Evolutionary conservation across 139 green algal genomes (phyloP), one percentile per base, ranked within the genome.

Genomic region (Ostreobium quekettii): DNA sequence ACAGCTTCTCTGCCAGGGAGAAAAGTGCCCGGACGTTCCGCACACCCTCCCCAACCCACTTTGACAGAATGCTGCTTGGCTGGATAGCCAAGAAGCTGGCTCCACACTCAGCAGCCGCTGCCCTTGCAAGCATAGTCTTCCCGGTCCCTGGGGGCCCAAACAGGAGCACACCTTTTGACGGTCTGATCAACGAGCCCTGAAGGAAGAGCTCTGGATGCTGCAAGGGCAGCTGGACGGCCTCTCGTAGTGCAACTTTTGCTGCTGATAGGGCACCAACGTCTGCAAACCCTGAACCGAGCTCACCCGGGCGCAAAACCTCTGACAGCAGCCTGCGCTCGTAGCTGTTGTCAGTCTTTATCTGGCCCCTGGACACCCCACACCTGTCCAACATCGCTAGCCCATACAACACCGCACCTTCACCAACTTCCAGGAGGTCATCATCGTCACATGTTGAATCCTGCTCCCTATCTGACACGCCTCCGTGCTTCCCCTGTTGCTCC

Each of bases 181-280:
- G 82, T 64, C 80, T 74, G 15, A 79, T 90, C 11, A 90, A 76
- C 8, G 84, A 32, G 29, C 84, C 84, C 7, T 74, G 65, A 28
- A 49, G 67, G 59, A 90, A 91, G 3, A 90, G 84, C 80, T 91
- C 81, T 3, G 84, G 84, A 31, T 82, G 67, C 61, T 83, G 76
- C 61, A 90, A 76, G 24, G 84, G 84, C 68, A 91, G 68, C 67
- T 89, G 87, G 24, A 90, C 83, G 36, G 89, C 67, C 71, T 86
- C 80, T 33, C 80, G 63, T 38, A 88, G 47, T 32, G 68, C 69
- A 15, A 76, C 68, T 65, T 85, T 85, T 15, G 75, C 78, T 36
- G 6, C 37, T 29, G 80, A 73, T 47, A 85, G 73, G 5, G 77
- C 78, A 0, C 77, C 78, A 38, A 85, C 83, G 67, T 77, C 61